These are phyloP conservation scores for Mycena metata DNA, from an alignment of 768 basidiomycete genomes.

Conservation along the genomic window DNA sequence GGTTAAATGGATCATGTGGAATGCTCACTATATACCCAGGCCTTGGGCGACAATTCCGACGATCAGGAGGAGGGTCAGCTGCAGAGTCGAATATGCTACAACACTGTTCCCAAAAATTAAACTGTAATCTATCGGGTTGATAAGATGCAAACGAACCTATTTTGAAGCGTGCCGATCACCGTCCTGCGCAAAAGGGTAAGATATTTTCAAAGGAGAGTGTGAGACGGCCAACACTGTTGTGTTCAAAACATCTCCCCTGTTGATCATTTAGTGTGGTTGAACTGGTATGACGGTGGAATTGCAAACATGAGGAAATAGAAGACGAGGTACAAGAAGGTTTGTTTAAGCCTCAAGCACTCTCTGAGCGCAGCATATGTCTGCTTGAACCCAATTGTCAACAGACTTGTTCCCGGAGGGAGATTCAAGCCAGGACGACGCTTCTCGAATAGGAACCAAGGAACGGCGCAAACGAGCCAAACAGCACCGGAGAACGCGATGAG, in stretches of 20 bases:
- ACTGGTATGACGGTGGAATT: neutral
- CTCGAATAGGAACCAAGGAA: slow-evolving; percentile 83
- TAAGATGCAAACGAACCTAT: slow-evolving; percentile 58
- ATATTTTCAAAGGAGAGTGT: slow-evolving; percentile 15
- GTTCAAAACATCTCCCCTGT: slow-evolving; percentile 81
- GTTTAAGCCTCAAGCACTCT: slow-evolving; percentile 77
- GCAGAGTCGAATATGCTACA: slow-evolving; percentile 79
- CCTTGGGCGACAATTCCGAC: slow-evolving; percentile 76
- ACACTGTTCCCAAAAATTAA: slow-evolving; percentile 55
- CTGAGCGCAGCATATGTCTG: slow-evolving; percentile 73
- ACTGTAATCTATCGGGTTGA: neutral
- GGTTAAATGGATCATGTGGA: neutral
- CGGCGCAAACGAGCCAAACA: slow-evolving; percentile 77
- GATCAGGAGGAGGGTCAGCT: slow-evolving; percentile 75
- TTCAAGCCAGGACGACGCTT: slow-evolving; percentile 75
- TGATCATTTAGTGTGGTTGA: neutral
- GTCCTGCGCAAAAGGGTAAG: slow-evolving; percentile 56
- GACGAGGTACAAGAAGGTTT: slow-evolving; percentile 80
- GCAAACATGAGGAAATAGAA: slow-evolving; percentile 84
- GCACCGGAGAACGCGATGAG: slow-evolving; percentile 85
- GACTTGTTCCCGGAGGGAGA: slow-evolving; percentile 66
- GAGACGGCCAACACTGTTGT: slow-evolving; percentile 72
- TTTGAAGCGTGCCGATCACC: slow-evolving; percentile 79
- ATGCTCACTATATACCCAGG: slow-evolving; percentile 74
- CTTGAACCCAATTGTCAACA: slow-evolving; percentile 76